These are phyloP conservation scores for Leucocoprinus sp. DNA, from an alignment of 768 basidiomycete species.

Conservation along the genomic window DNA sequence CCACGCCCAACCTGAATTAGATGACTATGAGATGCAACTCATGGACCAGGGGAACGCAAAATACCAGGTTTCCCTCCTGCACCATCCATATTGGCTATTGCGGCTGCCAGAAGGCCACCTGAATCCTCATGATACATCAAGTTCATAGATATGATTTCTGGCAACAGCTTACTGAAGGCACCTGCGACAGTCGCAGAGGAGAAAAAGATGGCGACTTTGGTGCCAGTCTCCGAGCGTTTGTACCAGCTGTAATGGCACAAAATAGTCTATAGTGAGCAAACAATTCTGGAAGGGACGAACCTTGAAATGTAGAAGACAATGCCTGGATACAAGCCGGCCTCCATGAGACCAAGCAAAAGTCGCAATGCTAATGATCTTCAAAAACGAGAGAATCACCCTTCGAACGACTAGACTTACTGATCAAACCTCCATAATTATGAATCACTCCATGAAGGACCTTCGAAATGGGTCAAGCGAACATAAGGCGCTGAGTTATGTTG, in stretches of 20 bases:
- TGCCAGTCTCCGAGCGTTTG: constrained; percentile 65
- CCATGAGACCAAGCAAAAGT: constrained; percentile 54
- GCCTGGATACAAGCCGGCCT: constrained; percentile 51
- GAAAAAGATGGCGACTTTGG: constrained; percentile 69
- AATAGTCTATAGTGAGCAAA: not conserved
- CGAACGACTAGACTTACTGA: constrained; percentile 34
- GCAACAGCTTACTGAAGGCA: constrained; percentile 47
- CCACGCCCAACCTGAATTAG: constrained; percentile 47
- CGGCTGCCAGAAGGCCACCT: constrained; percentile 61
- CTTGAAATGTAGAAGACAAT: constrained; percentile 58
- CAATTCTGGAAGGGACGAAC: constrained; percentile 29
- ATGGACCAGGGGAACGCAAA: constrained; percentile 25
- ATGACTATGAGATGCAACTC: not conserved
- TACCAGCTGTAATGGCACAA: constrained; percentile 53
- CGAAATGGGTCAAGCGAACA: constrained; percentile 3
- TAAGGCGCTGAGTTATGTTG: not conserved
- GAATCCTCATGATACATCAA: not conserved
- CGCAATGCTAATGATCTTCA: constrained; percentile 43
- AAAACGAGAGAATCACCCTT: not conserved
- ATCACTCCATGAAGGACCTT: constrained; percentile 61
- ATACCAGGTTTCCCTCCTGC: constrained; percentile 50
- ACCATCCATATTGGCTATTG: constrained; percentile 65
- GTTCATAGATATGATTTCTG: not conserved
- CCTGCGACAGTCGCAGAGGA: constrained; percentile 74
- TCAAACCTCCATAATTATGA: constrained; percentile 50